These are phyloP conservation scores for Scheffersomyces segobiensis DNA, from an alignment of 1,139 yeast species.

Conservation along the genomic window DNA sequence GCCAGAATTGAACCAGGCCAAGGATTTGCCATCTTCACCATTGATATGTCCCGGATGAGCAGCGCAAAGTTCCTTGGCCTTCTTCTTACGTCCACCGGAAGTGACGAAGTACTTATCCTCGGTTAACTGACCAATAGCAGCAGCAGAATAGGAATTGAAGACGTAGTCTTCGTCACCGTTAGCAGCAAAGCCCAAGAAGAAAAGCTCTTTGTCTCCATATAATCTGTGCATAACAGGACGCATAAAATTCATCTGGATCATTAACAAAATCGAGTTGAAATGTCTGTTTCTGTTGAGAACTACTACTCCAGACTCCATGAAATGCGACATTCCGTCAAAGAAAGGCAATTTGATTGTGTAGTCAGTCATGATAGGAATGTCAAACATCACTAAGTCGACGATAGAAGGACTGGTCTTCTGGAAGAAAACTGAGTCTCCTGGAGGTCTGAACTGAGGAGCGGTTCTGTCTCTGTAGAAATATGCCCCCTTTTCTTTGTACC, in stretches of 20 bases:
- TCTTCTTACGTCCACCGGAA: slow-evolving; percentile 7
- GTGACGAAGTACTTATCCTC: slow-evolving; percentile 1
- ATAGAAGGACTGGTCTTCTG: slow-evolving; percentile 29
- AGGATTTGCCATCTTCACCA: slow-evolving; percentile 29
- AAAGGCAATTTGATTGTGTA: slow-evolving; percentile 22
- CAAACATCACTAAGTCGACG: slow-evolving; percentile 29
- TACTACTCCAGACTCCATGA: slow-evolving; percentile 32
- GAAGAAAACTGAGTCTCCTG: slow-evolving; percentile 24
- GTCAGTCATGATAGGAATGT: slow-evolving; percentile 29
- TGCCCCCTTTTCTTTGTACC: slow-evolving; percentile 29
- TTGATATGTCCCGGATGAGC: slow-evolving; percentile 46
- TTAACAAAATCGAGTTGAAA: slow-evolving; percentile 28
- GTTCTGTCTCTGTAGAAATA: slow-evolving; percentile 34
- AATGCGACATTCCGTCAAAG: slow-evolving; percentile 31
- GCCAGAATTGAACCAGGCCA: slow-evolving; percentile 39
- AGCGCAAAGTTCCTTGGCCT: slow-evolving; percentile 36
- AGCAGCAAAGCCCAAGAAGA: slow-evolving; percentile 34
- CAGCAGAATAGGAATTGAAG: slow-evolving; percentile 29
- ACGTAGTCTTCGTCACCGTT: slow-evolving; percentile 35
- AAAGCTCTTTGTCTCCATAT: slow-evolving; percentile 37
- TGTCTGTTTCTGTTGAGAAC: slow-evolving; percentile 28
- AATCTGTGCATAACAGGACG: slow-evolving; percentile 23
- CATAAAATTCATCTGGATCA: slow-evolving; percentile 30
- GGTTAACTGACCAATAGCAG: slow-evolving; percentile 26
- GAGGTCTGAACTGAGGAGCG: slow-evolving; percentile 27